phyloP scores from a whole-genome alignment of 169 alveolate genomes.

The Eimeria acervulina region DNA sequence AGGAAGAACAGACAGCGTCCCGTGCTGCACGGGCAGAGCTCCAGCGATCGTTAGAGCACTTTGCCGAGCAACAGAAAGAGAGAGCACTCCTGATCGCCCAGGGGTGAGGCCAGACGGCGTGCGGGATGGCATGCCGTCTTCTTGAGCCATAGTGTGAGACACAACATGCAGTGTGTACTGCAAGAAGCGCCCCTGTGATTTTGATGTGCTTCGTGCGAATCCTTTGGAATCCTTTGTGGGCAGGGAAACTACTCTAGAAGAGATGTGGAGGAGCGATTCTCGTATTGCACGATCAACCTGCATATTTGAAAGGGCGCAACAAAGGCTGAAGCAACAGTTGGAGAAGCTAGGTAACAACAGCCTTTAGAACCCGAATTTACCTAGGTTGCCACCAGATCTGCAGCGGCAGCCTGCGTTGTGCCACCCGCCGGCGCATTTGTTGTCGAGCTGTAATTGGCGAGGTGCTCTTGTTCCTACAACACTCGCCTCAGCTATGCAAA shows the following conservation, averaged over 20 bases:
- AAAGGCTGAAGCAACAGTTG: slow-evolving; percentile 33
- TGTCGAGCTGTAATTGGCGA: not conserved
- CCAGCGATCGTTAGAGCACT: slow-evolving; percentile 43
- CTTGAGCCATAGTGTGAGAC: not conserved
- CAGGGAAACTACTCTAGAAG: slow-evolving; percentile 90
- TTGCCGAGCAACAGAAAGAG: slow-evolving; percentile 66
- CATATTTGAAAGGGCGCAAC: slow-evolving; percentile 82
- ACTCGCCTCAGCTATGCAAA: not conserved
- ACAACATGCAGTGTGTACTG: not conserved
- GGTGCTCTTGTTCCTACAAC: not conserved
- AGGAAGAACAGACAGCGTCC: slow-evolving; percentile 63
- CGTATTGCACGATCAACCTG: slow-evolving; percentile 89
- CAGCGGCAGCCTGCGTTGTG: not conserved
- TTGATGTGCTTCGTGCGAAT: not conserved
- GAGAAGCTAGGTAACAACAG: slow-evolving; percentile 55
- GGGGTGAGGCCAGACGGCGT: slow-evolving; percentile 57
- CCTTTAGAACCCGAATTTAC: not conserved
- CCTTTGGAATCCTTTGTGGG: not conserved
- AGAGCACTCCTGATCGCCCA: slow-evolving; percentile 69
- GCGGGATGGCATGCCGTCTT: not conserved
- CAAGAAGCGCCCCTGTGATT: not conserved
- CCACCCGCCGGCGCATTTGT: not conserved
- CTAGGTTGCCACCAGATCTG: not conserved
- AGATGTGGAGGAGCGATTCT: slow-evolving; percentile 90
- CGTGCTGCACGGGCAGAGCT: slow-evolving; percentile 74